phyloP scores from a whole-genome alignment of 2,329 filamentous ascomycete genomes.

The Rhytidhysteron rufulum region DNA sequence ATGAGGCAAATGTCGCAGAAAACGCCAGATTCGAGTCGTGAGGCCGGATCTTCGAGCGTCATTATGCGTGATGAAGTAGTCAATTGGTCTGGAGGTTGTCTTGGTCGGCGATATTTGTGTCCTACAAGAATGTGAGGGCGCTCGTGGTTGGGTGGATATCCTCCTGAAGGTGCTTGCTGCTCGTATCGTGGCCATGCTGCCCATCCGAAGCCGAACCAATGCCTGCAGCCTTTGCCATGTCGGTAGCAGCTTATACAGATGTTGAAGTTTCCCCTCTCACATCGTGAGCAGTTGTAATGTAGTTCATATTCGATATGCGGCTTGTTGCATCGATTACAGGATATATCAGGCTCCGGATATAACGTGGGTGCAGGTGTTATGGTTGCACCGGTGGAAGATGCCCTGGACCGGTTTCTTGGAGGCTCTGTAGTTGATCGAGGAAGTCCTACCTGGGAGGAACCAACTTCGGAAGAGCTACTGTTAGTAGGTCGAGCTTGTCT shows the following conservation, averaged over 20 bases:
- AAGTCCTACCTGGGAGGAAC: constrained; percentile 16
- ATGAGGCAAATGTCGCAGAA: constrained; percentile 76
- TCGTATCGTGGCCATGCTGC: constrained; percentile 66
- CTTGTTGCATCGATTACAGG: constrained; percentile 67
- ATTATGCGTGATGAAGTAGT: constrained; percentile 27
- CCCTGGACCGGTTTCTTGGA: constrained; percentile 9
- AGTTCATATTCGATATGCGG: constrained; percentile 77
- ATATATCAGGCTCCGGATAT: constrained; percentile 68
- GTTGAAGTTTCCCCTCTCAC: constrained; percentile 68
- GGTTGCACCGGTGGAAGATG: constrained; percentile 23
- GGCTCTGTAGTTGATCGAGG: constrained; percentile 29
- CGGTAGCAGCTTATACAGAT: constrained; percentile 81
- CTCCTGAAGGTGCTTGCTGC: constrained; percentile 38
- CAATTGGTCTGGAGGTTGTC: constrained; percentile 20
- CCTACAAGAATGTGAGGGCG: constrained; percentile 52
- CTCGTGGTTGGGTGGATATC: constrained; percentile 39
- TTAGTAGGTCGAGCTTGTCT: constrained; percentile 18
- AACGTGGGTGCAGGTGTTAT: constrained; percentile 27
- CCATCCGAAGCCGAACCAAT: constrained; percentile 86
- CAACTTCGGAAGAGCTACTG: constrained; percentile 23
- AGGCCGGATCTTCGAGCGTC: constrained; percentile 64
- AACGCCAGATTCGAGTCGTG: constrained; percentile 70
- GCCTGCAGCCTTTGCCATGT: constrained; percentile 67
- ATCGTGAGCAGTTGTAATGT: constrained; percentile 76
- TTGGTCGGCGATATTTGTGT: constrained; percentile 39